Base-by-base conservation (phyloP, 2,329 filamentous ascomycete species). In the Colletotrichum acutatum region DNA sequence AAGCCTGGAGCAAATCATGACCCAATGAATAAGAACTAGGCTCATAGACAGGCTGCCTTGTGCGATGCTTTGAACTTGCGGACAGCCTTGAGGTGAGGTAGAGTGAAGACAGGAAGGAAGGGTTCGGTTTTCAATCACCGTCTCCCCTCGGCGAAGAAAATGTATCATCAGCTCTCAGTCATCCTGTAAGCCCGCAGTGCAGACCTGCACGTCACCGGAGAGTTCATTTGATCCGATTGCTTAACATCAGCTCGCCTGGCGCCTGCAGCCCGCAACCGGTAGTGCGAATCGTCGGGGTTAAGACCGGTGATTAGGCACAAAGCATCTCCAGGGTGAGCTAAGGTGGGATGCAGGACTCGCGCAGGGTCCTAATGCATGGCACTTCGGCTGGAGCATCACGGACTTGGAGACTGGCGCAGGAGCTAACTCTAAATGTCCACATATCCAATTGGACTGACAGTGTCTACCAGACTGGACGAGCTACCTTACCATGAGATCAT, bases 401-500 rank as follows among this genome's bases (percentile, higher is more conserved):
- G 42, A 61, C 53, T 64, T 49, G 46, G 30, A 72, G 66, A 28
- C 22, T 49, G 26, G n/a, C 54, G 54, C 65, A 30, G 64, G 22
- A 42, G 32, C 57, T 42, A 69, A 64, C 66, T 56, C 32, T 56
- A 64, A 69, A 70, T 30, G n/a, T 61, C 24, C 42, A 62, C 32
- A 72, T 64, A 53, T 60, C 70, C 70, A 70, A 54, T 57, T 49
- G 54, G 46, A 56, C 58, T 32, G n/a, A 16, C 16, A 14, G 3
- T 9, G 19, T 22, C 37, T 16, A 3, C 22, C 26, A 28, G 19
- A 52, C 34, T 71, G 57, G 12, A 37, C 26, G 32, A 64, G 59
- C 42, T 59, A 64, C 42, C 12, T 42, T 42, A 19, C 37, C 19
- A 69, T 69, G 66, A 72, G 26, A 64, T 69, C 70, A 72, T 46